A percentile compares a stretch with the other conserved stretches of the same genome.
Conservation (phyloP, 2,329 filamentous ascomycete genomes). For the Alternaria metachromatica region DNA sequence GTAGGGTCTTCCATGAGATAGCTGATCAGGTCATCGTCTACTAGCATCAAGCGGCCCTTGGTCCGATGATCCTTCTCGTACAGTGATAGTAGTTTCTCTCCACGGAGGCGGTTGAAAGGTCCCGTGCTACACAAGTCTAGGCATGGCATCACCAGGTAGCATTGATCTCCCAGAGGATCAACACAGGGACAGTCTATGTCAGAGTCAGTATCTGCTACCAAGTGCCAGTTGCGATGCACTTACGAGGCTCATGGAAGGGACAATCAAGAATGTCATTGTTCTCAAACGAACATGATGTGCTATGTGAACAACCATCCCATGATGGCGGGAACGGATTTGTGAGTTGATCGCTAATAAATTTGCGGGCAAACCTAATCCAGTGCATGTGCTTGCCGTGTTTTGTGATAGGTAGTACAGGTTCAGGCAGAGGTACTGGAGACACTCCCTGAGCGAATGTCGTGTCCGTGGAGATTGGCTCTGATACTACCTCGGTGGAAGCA, state of each 20-base stretch:
- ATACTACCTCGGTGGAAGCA: not conserved
- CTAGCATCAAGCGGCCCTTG: conserved; percentile 30
- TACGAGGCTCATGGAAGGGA: conserved; percentile 30
- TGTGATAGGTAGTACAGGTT: not conserved
- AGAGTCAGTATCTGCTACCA: not conserved
- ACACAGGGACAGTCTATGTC: conserved; percentile 18
- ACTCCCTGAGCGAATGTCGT: not conserved
- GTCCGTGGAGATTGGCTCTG: not conserved
- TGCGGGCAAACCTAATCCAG: conserved; percentile 22
- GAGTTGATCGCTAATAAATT: conserved; percentile 26
- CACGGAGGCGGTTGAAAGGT: conserved; percentile 30
- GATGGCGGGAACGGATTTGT: conserved; percentile 10
- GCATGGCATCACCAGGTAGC: conserved; percentile 27
- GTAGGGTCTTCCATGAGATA: conserved; percentile 15
- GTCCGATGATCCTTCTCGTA: conserved; percentile 24
- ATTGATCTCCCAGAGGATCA: conserved; percentile 28
- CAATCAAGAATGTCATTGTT: conserved; percentile 23
- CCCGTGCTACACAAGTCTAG: conserved; percentile 14
- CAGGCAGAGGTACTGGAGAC: not conserved
- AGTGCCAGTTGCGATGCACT: not conserved
- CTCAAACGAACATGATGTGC: conserved; percentile 22
- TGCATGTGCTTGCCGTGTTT: conserved; percentile 25
- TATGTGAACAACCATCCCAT: conserved; percentile 9
- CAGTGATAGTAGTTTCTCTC: conserved; percentile 22
- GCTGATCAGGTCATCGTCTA: conserved; percentile 25